Conservation (phyloP, 176 grass and related monocot species). For the Musa beccarii region DNA sequence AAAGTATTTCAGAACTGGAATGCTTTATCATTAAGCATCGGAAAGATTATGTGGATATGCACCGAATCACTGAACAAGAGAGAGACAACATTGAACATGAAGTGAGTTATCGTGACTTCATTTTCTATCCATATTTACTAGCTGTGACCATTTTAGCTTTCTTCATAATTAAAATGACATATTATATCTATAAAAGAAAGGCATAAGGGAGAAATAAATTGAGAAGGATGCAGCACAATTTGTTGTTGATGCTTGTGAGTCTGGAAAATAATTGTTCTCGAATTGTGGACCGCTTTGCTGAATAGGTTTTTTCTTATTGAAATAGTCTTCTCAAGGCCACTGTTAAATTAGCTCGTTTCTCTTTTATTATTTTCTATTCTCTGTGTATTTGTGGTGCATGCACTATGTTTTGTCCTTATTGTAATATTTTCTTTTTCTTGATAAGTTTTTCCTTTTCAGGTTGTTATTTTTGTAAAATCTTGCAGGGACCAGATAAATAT, state of each 20-base stretch:
- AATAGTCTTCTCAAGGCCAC: too few species aligned
- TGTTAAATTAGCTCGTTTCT: not conserved
- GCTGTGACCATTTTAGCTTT: not conserved
- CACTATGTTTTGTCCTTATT: not conserved
- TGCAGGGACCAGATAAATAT: conserved; percentile 99
- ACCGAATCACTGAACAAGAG: conserved; percentile 84
- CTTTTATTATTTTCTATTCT: conserved; percentile 2
- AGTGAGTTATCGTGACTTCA: conserved; percentile 32
- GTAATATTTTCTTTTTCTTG: not conserved
- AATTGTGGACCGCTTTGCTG: too few species aligned
- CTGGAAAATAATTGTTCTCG: too few species aligned
- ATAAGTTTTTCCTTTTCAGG: conserved; percentile 28
- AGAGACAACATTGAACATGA: conserved; percentile 97
- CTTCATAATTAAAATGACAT: not conserved
- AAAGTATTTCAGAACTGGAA: conserved; percentile 72
- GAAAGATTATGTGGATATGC: conserved; percentile 82
- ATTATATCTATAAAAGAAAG: not conserved
- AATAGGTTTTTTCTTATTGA: too few species aligned
- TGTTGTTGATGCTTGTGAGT: too few species aligned
- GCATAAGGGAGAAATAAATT: too few species aligned
- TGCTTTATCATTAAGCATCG: conserved; percentile 71
- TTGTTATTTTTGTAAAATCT: conserved; percentile 78
- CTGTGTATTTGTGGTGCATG: not conserved
- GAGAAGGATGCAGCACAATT: too few species aligned
- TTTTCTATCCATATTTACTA: not conserved